Evolutionary conservation across 371 early-diverging fungal genomes (phyloP).

Genomic region (Neoconidiobolus thromboides): DNA sequence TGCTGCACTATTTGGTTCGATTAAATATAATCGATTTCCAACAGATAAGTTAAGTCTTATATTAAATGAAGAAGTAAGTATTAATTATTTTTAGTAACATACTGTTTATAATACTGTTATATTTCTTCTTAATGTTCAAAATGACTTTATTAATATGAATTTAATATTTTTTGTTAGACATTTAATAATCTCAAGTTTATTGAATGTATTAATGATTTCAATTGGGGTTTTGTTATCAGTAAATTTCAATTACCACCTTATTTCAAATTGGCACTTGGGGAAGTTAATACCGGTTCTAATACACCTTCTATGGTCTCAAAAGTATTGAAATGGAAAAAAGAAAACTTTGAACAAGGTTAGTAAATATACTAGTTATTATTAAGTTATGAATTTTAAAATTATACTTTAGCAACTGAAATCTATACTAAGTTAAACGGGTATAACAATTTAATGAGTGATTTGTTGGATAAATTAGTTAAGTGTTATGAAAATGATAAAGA

Average conservation of each 20-base stretch:
- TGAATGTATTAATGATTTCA: conserved; percentile 4
- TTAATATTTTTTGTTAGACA: background rate
- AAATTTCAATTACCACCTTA: conserved; percentile 51
- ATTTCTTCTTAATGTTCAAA: conserved; percentile 54
- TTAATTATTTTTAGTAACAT: too few relatives aligned
- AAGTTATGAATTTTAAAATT: background rate
- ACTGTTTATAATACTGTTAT: too few relatives aligned
- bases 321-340: conserved; percentile 67
- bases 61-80: too few relatives aligned
- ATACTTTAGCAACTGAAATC: background rate
- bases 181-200: background rate
- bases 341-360: conserved; percentile 19
- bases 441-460: background rate
- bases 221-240: conserved; percentile 52
- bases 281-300: conserved; percentile 80
- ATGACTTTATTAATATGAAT: conserved; percentile 5
- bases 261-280: conserved; percentile 61
- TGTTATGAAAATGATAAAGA: background rate
- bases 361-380: conserved; percentile 3
- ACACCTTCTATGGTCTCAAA: conserved; percentile 82
- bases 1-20: conserved; percentile 77
- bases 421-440: background rate
- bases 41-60: too few relatives aligned
- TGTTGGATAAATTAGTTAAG: background rate
- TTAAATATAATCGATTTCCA: conserved; percentile 41